Percentiles rank a stretch among this genome's conserved stretches.
phyloP scores from a whole-genome alignment of 495 filamentous ascomycete genomes.

The Neurospora sp. region DNA sequence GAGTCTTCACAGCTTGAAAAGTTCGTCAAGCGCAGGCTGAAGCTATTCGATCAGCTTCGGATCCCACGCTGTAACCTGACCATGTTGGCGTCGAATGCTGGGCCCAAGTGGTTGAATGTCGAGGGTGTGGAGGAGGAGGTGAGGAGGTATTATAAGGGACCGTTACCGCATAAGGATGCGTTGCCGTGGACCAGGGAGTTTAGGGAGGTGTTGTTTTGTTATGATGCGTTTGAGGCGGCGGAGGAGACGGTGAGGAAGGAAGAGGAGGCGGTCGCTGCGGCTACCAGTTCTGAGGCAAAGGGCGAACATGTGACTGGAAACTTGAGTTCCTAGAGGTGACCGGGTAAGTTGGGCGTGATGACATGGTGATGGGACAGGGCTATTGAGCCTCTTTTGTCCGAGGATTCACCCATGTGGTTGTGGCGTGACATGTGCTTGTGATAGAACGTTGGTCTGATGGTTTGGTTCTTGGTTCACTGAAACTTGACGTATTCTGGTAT shows the following conservation, averaged over 20 bases:
- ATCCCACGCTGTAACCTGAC: conserved; percentile 23
- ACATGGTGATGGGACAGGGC: not conserved
- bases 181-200: conserved; percentile 15
- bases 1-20: not conserved
- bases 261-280: not conserved
- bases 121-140: conserved; percentile 21
- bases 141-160: conserved; percentile 18
- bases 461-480: not conserved
- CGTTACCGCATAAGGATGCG: conserved; percentile 11
- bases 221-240: conserved; percentile 16
- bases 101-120: conserved; percentile 10
- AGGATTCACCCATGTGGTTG: not conserved
- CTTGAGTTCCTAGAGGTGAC: not conserved
- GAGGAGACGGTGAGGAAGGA: conserved; percentile 2
- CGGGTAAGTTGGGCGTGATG: not conserved
- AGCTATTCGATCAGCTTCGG: conserved; percentile 17
- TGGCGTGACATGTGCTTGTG: not conserved
- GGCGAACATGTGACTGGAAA: not conserved
- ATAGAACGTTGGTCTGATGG: not conserved
- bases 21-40: conserved; percentile 5
- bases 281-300: not conserved
- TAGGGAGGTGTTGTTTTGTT: conserved; percentile 19
- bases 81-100: conserved; percentile 23
- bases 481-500: not conserved
- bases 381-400: not conserved